Conservation (phyloP, 2,329 filamentous ascomycete genomes). For the Dothideomycetes sp. region DNA sequence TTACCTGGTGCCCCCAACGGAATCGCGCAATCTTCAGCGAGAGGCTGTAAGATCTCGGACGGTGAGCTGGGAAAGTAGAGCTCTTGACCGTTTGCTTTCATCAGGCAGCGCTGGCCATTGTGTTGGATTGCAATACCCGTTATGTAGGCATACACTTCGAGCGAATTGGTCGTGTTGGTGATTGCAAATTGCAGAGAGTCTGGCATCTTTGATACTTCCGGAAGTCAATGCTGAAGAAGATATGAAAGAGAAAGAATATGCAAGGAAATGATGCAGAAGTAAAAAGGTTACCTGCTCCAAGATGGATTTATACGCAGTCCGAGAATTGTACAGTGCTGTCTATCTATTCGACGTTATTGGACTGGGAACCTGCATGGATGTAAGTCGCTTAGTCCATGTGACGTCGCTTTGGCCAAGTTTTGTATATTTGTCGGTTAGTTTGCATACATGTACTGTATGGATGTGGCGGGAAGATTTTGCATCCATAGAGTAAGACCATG, state of each 20-base stretch:
- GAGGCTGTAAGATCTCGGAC: conserved; percentile 18
- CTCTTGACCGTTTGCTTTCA: conserved; percentile 23
- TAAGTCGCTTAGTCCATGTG: too few relatives aligned
- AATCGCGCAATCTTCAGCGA: conserved; percentile 26
- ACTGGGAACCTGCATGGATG: too few relatives aligned
- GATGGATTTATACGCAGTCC: too few relatives aligned
- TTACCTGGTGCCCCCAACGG: conserved; percentile 22
- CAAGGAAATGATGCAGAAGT: too few relatives aligned
- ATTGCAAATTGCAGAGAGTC: conserved; percentile 22
- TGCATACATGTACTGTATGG: too few relatives aligned
- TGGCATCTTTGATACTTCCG: conserved; percentile 16
- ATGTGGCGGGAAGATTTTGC: too few relatives aligned
- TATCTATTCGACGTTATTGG: too few relatives aligned
- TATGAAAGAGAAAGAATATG: background rate
- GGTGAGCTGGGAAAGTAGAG: conserved; percentile 24
- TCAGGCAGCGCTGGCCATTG: conserved; percentile 19
- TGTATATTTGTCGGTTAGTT: too few relatives aligned
- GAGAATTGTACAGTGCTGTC: too few relatives aligned
- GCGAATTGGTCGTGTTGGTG: conserved; percentile 21
- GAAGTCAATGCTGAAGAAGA: background rate
- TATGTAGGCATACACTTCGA: conserved; percentile 23
- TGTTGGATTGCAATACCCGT: conserved; percentile 26
- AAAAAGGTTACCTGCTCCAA: too few relatives aligned
- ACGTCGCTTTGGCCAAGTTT: too few relatives aligned
- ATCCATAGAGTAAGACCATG: too few relatives aligned